Conservation (phyloP, 371 early-diverging fungal species). For the Scutellospora calospora region DNA sequence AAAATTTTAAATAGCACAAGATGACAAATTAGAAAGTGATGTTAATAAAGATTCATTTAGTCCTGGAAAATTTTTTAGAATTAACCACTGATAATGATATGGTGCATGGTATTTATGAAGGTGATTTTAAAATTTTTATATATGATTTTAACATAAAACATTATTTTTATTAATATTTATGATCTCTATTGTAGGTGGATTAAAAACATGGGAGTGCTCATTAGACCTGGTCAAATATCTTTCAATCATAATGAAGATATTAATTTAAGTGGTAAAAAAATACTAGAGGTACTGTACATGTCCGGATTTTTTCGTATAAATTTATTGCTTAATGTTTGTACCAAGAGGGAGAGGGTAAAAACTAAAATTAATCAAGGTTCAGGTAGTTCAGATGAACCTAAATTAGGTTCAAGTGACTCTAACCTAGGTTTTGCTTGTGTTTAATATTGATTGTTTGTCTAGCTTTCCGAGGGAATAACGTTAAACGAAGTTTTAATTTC, state of each 20-base stretch:
- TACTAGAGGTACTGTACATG: constrained; percentile 82
- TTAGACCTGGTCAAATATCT: constrained; percentile 83
- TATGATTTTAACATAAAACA: background rate
- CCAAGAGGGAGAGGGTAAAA: no score
- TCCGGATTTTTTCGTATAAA: no score
- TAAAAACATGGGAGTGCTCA: constrained; percentile 97
- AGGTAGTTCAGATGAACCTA: no score
- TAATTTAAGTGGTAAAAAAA: constrained; percentile 58
- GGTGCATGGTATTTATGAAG: constrained; percentile 90
- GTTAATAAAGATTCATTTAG: constrained; percentile 45
- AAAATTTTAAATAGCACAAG: constrained; percentile 82
- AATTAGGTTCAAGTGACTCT: no score
- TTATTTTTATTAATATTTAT: background rate
- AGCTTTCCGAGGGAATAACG: no score
- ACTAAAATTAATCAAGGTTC: no score
- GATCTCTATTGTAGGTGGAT: constrained; percentile 63
- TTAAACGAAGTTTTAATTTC: no score
- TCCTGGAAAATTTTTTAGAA: constrained; percentile 59
- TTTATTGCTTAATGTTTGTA: no score
- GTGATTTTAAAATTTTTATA: constrained; percentile 45
- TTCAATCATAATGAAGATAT: constrained; percentile 54
- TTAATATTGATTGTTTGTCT: no score
- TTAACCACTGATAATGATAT: constrained; percentile 77
- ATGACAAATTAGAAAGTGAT: constrained; percentile 56
- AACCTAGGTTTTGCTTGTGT: no score